phyloP scores from a whole-genome alignment of 1,284 basidiomycete genomes.

The Ceratobasidium theobromae region DNA sequence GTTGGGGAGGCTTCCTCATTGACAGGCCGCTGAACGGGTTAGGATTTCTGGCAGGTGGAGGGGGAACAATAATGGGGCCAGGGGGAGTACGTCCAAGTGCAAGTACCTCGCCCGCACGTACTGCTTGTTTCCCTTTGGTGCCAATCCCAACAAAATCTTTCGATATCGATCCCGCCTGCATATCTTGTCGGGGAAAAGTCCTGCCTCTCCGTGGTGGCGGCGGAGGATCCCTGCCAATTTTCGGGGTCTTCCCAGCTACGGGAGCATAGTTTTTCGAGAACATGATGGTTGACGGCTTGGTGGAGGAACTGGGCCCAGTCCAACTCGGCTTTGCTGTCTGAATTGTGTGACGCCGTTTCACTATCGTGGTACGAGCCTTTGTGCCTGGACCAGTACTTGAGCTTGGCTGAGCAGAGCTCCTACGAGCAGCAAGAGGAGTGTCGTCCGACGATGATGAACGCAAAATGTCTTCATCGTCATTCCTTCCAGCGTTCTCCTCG shows the following conservation, averaged over 20 bases:
- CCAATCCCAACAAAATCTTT: slow-evolving; percentile 17
- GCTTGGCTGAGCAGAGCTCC: background rate
- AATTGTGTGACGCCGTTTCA: background rate
- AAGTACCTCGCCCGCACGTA: slow-evolving; percentile 3
- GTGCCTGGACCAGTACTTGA: background rate
- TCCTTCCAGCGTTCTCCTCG: background rate
- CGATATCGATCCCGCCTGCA: slow-evolving; percentile 12
- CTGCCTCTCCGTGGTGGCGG: background rate
- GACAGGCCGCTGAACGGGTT: background rate
- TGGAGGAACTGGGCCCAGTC: background rate
- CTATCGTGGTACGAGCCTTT: background rate
- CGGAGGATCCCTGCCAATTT: background rate
- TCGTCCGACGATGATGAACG: slow-evolving; percentile 11
- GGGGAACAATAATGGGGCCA: background rate
- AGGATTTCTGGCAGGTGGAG: background rate
- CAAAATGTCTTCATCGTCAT: background rate
- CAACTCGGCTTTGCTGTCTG: background rate
- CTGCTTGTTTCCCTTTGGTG: slow-evolving; percentile 20
- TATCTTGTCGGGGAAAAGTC: background rate
- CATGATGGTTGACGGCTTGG: background rate
- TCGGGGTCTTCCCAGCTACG: background rate
- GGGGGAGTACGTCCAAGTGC: background rate
- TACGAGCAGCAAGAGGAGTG: background rate
- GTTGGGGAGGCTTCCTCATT: slow-evolving; percentile 9
- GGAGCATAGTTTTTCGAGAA: background rate